Conservation (phyloP, 148 eudicot species). For the Hydrangea macrophylla region DNA sequence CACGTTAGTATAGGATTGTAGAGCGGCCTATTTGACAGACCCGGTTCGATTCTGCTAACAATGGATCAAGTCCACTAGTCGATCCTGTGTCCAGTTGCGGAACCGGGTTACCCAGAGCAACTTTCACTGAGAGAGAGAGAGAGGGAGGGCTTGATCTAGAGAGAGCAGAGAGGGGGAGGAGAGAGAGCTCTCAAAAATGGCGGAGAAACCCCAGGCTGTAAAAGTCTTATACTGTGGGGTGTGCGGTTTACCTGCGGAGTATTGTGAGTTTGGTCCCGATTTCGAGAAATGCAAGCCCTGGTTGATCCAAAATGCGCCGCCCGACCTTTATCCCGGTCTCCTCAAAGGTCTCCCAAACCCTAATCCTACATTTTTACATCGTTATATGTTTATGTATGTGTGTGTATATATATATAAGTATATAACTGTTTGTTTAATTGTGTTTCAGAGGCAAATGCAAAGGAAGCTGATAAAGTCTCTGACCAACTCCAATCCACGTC, state of each 20-base stretch:
- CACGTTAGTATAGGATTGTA: no score
- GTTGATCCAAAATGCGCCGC: conserved; percentile 79
- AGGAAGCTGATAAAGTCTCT: conserved; percentile 64
- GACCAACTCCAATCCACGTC: conserved; percentile 75
- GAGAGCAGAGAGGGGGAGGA: conserved; percentile 10
- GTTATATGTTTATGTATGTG: neutral
- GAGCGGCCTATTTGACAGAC: no score
- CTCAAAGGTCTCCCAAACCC: conserved; percentile 46
- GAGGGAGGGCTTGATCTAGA: neutral
- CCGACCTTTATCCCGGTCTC: conserved; percentile 72
- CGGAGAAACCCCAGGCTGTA: conserved; percentile 72
- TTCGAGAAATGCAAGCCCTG: conserved; percentile 92
- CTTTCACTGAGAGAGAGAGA: neutral
- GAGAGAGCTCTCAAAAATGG: conserved; percentile 36
- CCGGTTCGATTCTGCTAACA: no score
- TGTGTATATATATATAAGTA: neutral
- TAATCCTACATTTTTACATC: neutral
- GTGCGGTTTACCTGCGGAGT: conserved; percentile 83
- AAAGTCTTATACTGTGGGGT: conserved; percentile 75
- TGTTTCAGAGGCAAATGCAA: conserved; percentile 35
- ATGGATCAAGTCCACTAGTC: no score
- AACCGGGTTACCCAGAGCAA: no score
- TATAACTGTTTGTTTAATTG: neutral
- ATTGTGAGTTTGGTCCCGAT: conserved; percentile 92
- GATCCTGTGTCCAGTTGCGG: no score